Conservation (phyloP, 768 basidiomycete species). For the Chalciporus piperatus region DNA sequence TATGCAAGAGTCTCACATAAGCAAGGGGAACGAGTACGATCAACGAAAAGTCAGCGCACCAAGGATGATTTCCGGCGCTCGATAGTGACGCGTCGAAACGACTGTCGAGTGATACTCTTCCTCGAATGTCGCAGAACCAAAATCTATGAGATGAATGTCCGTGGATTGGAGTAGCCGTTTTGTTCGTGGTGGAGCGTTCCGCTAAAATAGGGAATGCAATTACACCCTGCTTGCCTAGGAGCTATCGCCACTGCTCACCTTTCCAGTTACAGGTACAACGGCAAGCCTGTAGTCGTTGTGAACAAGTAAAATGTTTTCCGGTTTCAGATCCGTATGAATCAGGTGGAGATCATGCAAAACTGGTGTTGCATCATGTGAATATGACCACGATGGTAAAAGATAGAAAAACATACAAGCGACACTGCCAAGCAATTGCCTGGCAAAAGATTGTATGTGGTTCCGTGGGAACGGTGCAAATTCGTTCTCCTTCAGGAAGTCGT, state of each 20-base stretch:
- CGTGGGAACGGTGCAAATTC: constrained; percentile 95
- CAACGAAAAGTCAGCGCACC: constrained; percentile 51
- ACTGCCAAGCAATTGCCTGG: constrained; percentile 84
- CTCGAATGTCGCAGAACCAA: constrained; percentile 97
- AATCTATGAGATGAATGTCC: constrained; percentile 95
- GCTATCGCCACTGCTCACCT: constrained; percentile 41
- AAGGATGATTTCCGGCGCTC: constrained; percentile 98
- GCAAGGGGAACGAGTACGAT: constrained; percentile 12
- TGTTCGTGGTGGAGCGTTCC: constrained; percentile 59
- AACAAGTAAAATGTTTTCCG: constrained; percentile 96
- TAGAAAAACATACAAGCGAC: constrained; percentile 76
- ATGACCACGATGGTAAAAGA: not conserved
- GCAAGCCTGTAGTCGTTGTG: constrained; percentile 71
- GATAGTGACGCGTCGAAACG: constrained; percentile 96
- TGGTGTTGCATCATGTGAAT: constrained; percentile 30
- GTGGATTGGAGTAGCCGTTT: constrained; percentile 84
- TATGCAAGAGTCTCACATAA: constrained; percentile 31
- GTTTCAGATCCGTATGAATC: constrained; percentile 98
- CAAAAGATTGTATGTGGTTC: constrained; percentile 94
- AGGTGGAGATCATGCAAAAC: constrained; percentile 89
- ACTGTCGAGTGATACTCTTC: constrained; percentile 98
- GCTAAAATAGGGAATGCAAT: constrained; percentile 39
- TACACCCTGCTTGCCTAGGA: not conserved
- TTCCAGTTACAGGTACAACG: constrained; percentile 59
- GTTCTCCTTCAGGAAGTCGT: constrained; percentile 98